These are phyloP conservation scores for Lactarius vividus DNA, from an alignment of 768 basidiomycete genomes.

Conservation along the genomic window DNA sequence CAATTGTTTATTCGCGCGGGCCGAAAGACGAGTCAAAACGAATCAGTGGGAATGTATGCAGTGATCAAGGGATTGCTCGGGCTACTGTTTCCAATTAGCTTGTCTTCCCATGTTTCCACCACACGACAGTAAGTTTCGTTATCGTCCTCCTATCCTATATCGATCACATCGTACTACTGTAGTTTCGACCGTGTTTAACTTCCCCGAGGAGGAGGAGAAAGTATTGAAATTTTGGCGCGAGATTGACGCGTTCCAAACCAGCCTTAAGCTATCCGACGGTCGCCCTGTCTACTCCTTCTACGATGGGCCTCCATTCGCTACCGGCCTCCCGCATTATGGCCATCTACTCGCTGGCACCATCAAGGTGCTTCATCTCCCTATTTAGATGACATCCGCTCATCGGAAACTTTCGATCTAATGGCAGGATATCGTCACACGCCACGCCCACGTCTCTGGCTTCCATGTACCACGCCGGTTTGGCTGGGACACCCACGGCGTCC, in stretches of 20 bases:
- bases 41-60: not conserved
- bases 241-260: conserved; percentile 97
- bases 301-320: conserved; percentile 97
- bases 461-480: conserved; percentile 94
- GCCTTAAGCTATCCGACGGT: conserved; percentile 88
- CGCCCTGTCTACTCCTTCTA: conserved; percentile 92
- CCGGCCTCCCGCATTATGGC: conserved; percentile 95
- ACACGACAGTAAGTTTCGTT: conserved; percentile 61
- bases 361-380: conserved; percentile 57
- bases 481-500: conserved; percentile 98
- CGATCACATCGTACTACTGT: conserved; percentile 20
- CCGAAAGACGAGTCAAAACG: conserved; percentile 7
- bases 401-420: not conserved
- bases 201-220: conserved; percentile 86
- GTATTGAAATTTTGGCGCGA: conserved; percentile 90
- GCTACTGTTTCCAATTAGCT: too few species aligned
- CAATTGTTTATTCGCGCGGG: not conserved
- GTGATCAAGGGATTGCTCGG: not conserved
- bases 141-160: conserved; percentile 4
- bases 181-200: conserved; percentile 80
- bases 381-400: conserved; percentile 12
- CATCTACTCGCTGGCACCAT: conserved; percentile 91
- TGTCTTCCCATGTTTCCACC: conserved; percentile 44
- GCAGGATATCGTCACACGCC: conserved; percentile 96
- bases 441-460: conserved; percentile 89